Conservation (phyloP, 768 basidiomycete species). For the Melanogaster broomeanus region DNA sequence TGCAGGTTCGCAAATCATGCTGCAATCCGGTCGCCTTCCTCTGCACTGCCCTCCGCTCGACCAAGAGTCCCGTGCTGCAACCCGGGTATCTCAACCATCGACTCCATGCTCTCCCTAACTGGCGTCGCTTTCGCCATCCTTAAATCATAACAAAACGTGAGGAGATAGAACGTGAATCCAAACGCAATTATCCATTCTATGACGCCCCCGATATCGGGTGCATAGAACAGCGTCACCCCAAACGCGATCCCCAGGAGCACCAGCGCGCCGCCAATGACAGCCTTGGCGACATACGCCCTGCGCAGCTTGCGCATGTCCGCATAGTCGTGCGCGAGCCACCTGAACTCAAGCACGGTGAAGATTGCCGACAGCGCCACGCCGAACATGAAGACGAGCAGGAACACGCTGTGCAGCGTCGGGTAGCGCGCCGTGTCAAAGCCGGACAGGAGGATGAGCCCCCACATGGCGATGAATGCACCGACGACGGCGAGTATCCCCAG, state of each 20-base stretch:
- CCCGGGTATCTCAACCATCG: constrained; percentile 7
- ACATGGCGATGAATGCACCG: constrained; percentile 61
- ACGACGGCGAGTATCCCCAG: constrained; percentile 59
- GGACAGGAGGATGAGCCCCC: constrained; percentile 67
- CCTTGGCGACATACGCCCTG: constrained; percentile 62
- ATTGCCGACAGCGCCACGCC: constrained; percentile 74
- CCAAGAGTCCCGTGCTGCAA: not conserved
- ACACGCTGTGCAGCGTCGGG: constrained; percentile 52
- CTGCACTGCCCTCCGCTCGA: not conserved
- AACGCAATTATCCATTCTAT: constrained; percentile 77
- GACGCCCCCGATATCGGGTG: constrained; percentile 56
- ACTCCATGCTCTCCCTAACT: not conserved
- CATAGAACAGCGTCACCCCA: constrained; percentile 49
- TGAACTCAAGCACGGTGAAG: constrained; percentile 72
- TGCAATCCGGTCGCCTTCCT: not conserved
- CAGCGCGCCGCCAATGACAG: constrained; percentile 55
- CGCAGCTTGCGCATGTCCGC: constrained; percentile 43
- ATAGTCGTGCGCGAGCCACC: constrained; percentile 65
- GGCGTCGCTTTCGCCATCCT: constrained; percentile 44
- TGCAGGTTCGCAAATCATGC: too few relatives aligned
- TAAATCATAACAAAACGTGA: constrained; percentile 76
- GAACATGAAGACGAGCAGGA: constrained; percentile 71
- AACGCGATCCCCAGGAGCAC: constrained; percentile 67
- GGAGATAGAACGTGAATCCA: constrained; percentile 70
- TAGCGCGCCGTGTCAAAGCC: constrained; percentile 68